Conservation (phyloP, 768 basidiomycete genomes). For the Leccinellum rugosiceps region DNA sequence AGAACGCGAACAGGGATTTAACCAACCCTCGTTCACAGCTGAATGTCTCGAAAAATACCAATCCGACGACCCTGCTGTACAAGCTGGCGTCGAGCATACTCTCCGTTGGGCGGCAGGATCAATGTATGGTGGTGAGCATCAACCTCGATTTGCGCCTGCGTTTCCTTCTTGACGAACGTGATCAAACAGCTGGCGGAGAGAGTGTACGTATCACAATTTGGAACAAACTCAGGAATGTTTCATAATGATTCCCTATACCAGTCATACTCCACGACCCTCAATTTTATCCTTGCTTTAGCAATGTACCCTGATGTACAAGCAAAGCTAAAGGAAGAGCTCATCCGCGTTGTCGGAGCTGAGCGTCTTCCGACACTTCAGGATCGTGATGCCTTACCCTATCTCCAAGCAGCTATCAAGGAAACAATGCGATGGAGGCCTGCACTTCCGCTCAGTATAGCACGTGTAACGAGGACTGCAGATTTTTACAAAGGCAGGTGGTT, state of each 20-base stretch:
- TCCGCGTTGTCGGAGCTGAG: conserved; percentile 41
- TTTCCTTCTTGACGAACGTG: not conserved
- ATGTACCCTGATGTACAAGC: conserved; percentile 42
- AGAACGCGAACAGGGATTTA: conserved; percentile 9
- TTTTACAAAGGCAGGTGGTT: conserved; percentile 8
- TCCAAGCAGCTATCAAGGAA: conserved; percentile 43
- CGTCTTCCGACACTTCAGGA: conserved; percentile 40
- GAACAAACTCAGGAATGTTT: not conserved
- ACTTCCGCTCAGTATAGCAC: conserved; percentile 14
- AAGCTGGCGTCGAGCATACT: conserved; percentile 4
- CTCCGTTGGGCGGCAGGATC: conserved; percentile 18
- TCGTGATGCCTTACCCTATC: conserved; percentile 45
- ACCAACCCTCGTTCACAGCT: conserved; percentile 15
- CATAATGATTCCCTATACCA: not conserved
- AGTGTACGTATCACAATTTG: not conserved
- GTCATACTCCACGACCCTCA: conserved; percentile 18
- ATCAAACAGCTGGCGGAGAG: conserved; percentile 5
- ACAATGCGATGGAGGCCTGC: conserved; percentile 6
- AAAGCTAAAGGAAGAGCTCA: conserved; percentile 53
- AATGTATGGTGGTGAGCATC: conserved; percentile 17
- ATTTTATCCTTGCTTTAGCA: conserved; percentile 15
- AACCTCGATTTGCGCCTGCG: not conserved
- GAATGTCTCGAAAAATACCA: conserved; percentile 14
- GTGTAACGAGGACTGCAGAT: conserved; percentile 3
- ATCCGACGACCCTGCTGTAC: conserved; percentile 1